phyloP scores from a whole-genome alignment of 2,329 filamentous ascomycete genomes.

The Dothideomycetidae sp. region DNA sequence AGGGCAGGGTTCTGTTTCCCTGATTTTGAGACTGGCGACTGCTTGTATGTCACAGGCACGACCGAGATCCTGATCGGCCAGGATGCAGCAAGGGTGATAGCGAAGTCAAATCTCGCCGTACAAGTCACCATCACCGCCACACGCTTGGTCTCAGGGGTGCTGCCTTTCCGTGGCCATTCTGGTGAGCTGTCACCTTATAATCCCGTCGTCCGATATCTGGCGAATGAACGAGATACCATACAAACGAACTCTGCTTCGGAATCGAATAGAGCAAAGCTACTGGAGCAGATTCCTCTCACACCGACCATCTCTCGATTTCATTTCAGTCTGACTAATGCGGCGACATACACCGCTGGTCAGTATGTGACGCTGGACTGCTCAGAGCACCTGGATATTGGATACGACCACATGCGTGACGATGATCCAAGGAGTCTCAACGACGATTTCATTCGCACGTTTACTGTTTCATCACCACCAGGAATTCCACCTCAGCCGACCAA shows the following conservation, averaged over 20 bases:
- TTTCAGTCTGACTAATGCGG: constrained; percentile 33
- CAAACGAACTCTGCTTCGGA: constrained; percentile 9
- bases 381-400: constrained; percentile 55
- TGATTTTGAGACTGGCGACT: constrained; percentile 56
- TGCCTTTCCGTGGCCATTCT: constrained; percentile 51
- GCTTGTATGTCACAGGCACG: constrained; percentile 59
- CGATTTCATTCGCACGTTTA: constrained; percentile 73
- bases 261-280: constrained; percentile 38
- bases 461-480: constrained; percentile 49
- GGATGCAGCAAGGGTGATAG: constrained; percentile 47
- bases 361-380: constrained; percentile 65
- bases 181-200: constrained; percentile 63
- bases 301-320: constrained; percentile 53
- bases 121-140: constrained; percentile 48
- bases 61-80: constrained; percentile 52
- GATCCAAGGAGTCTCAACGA: constrained; percentile 72
- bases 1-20: constrained; percentile 57
- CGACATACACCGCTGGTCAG: constrained; percentile 53
- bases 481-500: constrained; percentile 16
- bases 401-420: constrained; percentile 69
- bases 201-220: constrained; percentile 52
- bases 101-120: constrained; percentile 58
- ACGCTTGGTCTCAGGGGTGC: constrained; percentile 47
- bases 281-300: constrained; percentile 46
- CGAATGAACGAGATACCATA: constrained; percentile 39